Percentiles rank a stretch among this genome's conserved stretches.
Evolutionary conservation across 306 rosid genomes (phyloP).

Genomic region (Sindora glabra): DNA sequence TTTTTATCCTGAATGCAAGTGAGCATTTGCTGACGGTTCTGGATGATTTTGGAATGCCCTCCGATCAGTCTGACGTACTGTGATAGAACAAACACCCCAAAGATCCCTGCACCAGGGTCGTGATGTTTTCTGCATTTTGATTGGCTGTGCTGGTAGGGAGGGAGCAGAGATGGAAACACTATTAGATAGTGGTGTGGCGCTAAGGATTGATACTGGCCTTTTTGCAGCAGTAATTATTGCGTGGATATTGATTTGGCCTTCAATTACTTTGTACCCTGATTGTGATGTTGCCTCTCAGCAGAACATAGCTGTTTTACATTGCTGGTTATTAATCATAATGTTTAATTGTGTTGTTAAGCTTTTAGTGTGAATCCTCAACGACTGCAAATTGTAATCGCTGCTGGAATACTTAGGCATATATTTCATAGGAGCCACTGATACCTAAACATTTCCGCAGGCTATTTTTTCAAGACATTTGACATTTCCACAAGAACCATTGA

Average conservation of each 20-base stretch:
- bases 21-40: conserved; percentile 12
- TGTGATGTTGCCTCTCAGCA: conserved; percentile 30
- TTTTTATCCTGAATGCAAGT: conserved; percentile 16
- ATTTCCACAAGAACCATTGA: too few species aligned
- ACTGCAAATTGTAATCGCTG: too few species aligned
- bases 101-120: neutral
- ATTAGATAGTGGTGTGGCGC: conserved; percentile 19
- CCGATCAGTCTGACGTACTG: conserved; percentile 16
- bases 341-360: conserved; percentile 12
- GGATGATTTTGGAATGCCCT: conserved; percentile 9
- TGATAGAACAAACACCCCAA: conserved; percentile 1
- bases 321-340: conserved; percentile 6
- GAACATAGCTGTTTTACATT: conserved; percentile 11
- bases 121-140: neutral
- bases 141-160: conserved; percentile 20
- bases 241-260: conserved; percentile 31
- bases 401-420: too few species aligned
- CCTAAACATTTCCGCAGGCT: too few species aligned
- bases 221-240: conserved; percentile 21
- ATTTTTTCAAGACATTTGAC: too few species aligned
- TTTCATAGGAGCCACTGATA: too few species aligned
- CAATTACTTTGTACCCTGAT: conserved; percentile 22
- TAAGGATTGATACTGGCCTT: conserved; percentile 25
- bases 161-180: conserved; percentile 6
- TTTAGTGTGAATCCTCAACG: neutral